Evolutionary conservation across 2,329 filamentous ascomycete genomes (phyloP), one percentile per base, ranked within the genome.

Genomic region (Rasamsonia emersonii): DNA sequence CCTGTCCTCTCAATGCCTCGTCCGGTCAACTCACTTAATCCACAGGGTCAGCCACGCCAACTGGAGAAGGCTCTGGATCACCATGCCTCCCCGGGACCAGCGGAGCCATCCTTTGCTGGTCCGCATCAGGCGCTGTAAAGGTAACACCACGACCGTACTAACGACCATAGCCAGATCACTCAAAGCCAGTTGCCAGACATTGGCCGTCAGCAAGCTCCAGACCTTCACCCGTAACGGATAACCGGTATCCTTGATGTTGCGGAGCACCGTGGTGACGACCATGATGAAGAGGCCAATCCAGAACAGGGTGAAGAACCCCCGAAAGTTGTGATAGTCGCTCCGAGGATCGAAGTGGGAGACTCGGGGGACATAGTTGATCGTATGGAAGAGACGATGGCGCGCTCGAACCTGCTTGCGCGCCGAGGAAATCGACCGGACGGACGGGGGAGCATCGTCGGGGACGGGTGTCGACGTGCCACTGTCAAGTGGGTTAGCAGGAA

Each of bases 211-310:
- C 15, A 94, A 66, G 33, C 72, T 73, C 85, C 88, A 96, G 44
- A 96, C 93, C 56, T 84, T 72, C 30, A 93, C 77, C 49, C 82
- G 76, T 47, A 96, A 66, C 10, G 88, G 83, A 53, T 81, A 84
- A 14, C 91, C 91, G 0, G 86, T 95, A 54, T 96, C 91, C 59
- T 89, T 93, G 52, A 91, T 76, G 58, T 94, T 96, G 49, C 89
- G 78, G 50, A 95, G 63, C 68, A 86, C 85, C n/a, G 84, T 84
- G 3, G 89, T 96, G 41, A 94, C 80, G 49, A 88, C 86, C 88
- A 98, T 94, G 58, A 98, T 93, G 45, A 84, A 85, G 38, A 98
- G 70, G 7, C 86, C 86, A 43, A 98, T 89, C 91, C 91, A 98
- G 64, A 98, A 98, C 21, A 98, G 74, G 33, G 91, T 85, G 64